Evolutionary conservation across 768 basidiomycete genomes (phyloP).

Genomic region (Mycena maculata): DNA sequence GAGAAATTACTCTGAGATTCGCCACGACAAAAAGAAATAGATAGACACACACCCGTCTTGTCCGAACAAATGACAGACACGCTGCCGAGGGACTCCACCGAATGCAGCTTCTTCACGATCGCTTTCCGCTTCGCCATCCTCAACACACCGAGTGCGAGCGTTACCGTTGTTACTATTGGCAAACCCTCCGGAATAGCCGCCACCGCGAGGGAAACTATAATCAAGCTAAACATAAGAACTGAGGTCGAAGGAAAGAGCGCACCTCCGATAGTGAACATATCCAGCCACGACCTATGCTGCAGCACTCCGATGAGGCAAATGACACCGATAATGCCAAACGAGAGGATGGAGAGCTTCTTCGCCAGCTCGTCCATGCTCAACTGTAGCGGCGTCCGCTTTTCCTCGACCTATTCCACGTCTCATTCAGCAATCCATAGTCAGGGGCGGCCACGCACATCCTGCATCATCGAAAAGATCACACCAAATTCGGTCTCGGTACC

Average conservation of each 20-base stretch:
- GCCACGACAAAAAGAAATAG: not conserved
- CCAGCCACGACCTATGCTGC: constrained; percentile 90
- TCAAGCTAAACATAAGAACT: not conserved
- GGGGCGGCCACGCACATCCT: constrained; percentile 69
- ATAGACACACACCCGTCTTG: constrained; percentile 78
- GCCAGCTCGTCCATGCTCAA: constrained; percentile 97
- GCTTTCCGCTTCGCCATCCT: constrained; percentile 95
- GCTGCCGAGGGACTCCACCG: constrained; percentile 92
- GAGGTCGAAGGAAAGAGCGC: constrained; percentile 37
- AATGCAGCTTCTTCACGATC: constrained; percentile 96
- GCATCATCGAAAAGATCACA: constrained; percentile 98
- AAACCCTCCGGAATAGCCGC: constrained; percentile 97
- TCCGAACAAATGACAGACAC: constrained; percentile 99
- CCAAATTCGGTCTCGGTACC: constrained; percentile 94
- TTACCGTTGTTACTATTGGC: constrained; percentile 97
- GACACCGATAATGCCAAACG: constrained; percentile 94
- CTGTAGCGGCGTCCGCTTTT: constrained; percentile 92
- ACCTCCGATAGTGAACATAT: constrained; percentile 99
- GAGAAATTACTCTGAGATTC: constrained; percentile 29
- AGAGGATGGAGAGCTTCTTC: constrained; percentile 87
- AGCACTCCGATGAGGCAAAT: constrained; percentile 92
- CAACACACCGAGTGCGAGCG: constrained; percentile 92
- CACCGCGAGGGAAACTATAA: constrained; percentile 93
- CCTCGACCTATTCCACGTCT: constrained; percentile 62
- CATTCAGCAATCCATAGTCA: not conserved